A percentile compares a stretch with the other conserved stretches of the same genome.
phyloP scores from a whole-genome alignment of 2,329 filamentous ascomycete genomes.

The Fusarium mangiferae region DNA sequence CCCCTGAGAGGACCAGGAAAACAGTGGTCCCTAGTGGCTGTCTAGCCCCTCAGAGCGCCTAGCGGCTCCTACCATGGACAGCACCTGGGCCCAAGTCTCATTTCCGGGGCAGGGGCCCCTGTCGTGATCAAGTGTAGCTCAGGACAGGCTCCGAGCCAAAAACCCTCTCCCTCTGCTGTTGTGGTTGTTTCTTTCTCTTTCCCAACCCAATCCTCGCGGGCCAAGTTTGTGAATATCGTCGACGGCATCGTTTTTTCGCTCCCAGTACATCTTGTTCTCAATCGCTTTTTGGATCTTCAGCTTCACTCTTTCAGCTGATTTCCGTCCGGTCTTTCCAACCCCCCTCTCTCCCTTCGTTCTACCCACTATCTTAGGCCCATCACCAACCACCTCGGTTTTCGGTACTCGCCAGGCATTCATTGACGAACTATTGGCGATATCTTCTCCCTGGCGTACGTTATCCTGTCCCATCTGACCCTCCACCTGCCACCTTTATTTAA shows the following conservation, averaged over 20 bases:
- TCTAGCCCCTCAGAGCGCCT: conserved; percentile 33
- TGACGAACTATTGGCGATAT: conserved; percentile 45
- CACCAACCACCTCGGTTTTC: conserved; percentile 39
- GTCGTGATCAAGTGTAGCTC: conserved; percentile 20
- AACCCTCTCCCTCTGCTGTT: conserved; percentile 24
- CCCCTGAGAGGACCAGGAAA: conserved; percentile 38
- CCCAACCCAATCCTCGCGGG: conserved; percentile 43
- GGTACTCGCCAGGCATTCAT: conserved; percentile 37
- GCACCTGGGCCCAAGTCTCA: conserved; percentile 33
- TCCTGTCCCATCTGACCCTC: conserved; percentile 33
- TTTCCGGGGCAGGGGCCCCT: conserved; percentile 35
- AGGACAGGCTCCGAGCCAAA: conserved; percentile 28
- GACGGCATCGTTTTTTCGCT: conserved; percentile 41
- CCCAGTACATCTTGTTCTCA: conserved; percentile 41
- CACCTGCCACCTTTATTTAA: conserved; percentile 35
- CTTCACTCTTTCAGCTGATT: conserved; percentile 57
- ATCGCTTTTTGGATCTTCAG: conserved; percentile 48
- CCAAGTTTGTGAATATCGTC: conserved; percentile 40
- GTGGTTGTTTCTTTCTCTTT: conserved; percentile 27
- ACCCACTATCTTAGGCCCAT: conserved; percentile 21
- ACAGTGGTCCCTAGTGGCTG: conserved; percentile 28
- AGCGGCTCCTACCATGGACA: conserved; percentile 21
- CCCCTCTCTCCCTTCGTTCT: conserved; percentile 36
- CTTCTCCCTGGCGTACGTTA: conserved; percentile 44
- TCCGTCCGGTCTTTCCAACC: conserved; percentile 52